Evolutionary conservation across 2,329 filamentous ascomycete species (phyloP), one percentile per base, ranked within the genome.

Genomic region (Reticulascus tulasneorum): DNA sequence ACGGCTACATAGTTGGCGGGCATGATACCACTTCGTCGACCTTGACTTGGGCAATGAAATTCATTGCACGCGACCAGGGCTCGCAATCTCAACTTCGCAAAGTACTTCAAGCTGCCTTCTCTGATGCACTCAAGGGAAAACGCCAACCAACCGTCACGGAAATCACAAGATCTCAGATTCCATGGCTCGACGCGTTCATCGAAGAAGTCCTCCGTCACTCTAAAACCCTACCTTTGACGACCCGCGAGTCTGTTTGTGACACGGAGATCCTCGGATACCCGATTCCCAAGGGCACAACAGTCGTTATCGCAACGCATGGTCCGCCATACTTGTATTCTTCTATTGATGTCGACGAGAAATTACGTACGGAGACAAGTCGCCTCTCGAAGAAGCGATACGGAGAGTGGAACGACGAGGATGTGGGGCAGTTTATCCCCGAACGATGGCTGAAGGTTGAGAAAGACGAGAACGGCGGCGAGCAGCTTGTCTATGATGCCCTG

Each of bases 181-280:
- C 52, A 2, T 58, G 54, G 30, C 44, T 57, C 22, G 54, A 56
- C 23, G 55, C 54, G 9, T 29, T 50, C 9, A 33, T 53, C 6
- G 54, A 55, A 20, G 55, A 61, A 40, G 45, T 47, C 5, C 36
- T 56, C 3, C 55, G 58, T 9, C 40, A 45, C 28, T 40, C 46
- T 12, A 44, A 40, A 18, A 47, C 50, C 4, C 39, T 51, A 7
- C 27, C 49, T 25, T 33, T 50, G 25, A 46, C 52, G 6, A 36
- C 33, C 3, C 54, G 54, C n/a, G 21, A 45, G 17, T 45, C 56
- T 5, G 25, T 36, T 12, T 23, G 40, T 13, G 54, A 60, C 33
- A 51, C 48, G 5, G 37, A 29, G 2, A 32, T 58, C 5, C 45
- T 56, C 6, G 54, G 54, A 13, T 28, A 27, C 16, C 35, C 16